These are phyloP conservation scores for Sugiyamaella grinbergsii DNA, from an alignment of 1,139 yeast genomes.

Conservation along the genomic window DNA sequence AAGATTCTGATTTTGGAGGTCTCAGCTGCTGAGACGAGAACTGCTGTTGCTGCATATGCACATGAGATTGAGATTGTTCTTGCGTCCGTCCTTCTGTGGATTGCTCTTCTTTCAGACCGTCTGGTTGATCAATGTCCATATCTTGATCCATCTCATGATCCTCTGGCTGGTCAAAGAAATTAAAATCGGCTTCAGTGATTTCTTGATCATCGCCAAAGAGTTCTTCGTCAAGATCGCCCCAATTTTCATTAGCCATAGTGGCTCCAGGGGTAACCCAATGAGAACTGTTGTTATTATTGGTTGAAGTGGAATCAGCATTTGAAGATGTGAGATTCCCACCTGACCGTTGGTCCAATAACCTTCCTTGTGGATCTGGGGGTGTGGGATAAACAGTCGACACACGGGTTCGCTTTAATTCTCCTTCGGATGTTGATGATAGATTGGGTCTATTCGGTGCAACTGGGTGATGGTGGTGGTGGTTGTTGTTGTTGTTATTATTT, in stretches of 20 bases:
- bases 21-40: neutral
- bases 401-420: slow-evolving; percentile 19
- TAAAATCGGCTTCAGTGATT: slow-evolving; percentile 47
- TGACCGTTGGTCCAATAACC: slow-evolving; percentile 12
- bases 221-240: slow-evolving; percentile 48
- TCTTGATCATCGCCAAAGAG: slow-evolving; percentile 48
- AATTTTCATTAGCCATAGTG: slow-evolving; percentile 33
- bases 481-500: neutral
- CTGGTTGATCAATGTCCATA: slow-evolving; percentile 15
- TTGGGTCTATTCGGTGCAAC: slow-evolving; percentile 6
- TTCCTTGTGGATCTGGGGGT: slow-evolving; percentile 42
- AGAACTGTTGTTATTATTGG: slow-evolving; percentile 34
- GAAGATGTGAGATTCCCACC: slow-evolving; percentile 30
- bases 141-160: slow-evolving; percentile 3
- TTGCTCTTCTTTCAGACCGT: neutral
- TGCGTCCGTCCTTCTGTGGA: neutral
- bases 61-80: neutral
- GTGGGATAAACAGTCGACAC: slow-evolving; percentile 39
- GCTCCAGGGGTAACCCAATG: slow-evolving; percentile 36
- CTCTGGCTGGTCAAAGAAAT: slow-evolving; percentile 46
- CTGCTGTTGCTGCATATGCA: neutral
- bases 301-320: slow-evolving; percentile 28
- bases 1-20: neutral
- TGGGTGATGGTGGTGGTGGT: neutral
- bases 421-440: slow-evolving; percentile 5